Percentiles rank a stretch among this genome's conserved stretches.
phyloP scores from a whole-genome alignment of 148 eudicot genomes.

The Gaultheria prostrata region DNA sequence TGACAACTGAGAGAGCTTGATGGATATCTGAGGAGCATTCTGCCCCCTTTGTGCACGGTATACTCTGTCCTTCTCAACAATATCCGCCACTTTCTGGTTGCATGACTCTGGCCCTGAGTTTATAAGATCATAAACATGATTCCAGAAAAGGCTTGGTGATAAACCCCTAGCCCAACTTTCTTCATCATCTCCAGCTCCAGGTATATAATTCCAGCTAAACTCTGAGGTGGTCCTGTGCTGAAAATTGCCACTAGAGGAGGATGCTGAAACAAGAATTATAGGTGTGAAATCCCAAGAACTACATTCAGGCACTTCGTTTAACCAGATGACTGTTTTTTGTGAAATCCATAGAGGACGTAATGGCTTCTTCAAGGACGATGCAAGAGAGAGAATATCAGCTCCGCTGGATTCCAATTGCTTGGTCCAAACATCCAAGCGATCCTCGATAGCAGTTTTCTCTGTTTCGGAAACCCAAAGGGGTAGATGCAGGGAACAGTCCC shows the following conservation, averaged over 20 bases:
- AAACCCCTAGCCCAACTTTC: constrained; percentile 97
- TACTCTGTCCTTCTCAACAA: constrained; percentile 86
- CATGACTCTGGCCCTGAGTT: constrained; percentile 71
- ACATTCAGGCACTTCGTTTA: constrained; percentile 90
- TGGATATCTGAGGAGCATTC: constrained; percentile 73
- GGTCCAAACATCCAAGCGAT: constrained; percentile 64
- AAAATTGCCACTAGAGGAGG: constrained; percentile 47
- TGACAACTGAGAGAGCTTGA: constrained; percentile 33
- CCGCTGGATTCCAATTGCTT: constrained; percentile 70
- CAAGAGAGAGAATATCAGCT: constrained; percentile 77
- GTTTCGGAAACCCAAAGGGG: constrained; percentile 86
- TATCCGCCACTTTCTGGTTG: constrained; percentile 78
- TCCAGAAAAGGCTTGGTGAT: constrained; percentile 81
- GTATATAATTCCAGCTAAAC: constrained; percentile 89
- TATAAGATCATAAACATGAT: constrained; percentile 69
- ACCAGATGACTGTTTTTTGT: constrained; percentile 83
- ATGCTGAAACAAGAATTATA: constrained; percentile 79
- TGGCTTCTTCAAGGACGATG: constrained; percentile 64
- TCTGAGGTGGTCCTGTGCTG: constrained; percentile 69
- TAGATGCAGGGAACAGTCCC: constrained; percentile 92
- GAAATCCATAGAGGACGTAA: constrained; percentile 93
- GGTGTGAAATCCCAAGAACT: constrained; percentile 96
- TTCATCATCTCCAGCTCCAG: constrained; percentile 99
- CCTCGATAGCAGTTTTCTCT: constrained; percentile 66
- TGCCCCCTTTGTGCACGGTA: constrained; percentile 74